These are phyloP conservation scores for Orbilia oligospora DNA, from an alignment of 2,329 filamentous ascomycete genomes.

Conservation along the genomic window DNA sequence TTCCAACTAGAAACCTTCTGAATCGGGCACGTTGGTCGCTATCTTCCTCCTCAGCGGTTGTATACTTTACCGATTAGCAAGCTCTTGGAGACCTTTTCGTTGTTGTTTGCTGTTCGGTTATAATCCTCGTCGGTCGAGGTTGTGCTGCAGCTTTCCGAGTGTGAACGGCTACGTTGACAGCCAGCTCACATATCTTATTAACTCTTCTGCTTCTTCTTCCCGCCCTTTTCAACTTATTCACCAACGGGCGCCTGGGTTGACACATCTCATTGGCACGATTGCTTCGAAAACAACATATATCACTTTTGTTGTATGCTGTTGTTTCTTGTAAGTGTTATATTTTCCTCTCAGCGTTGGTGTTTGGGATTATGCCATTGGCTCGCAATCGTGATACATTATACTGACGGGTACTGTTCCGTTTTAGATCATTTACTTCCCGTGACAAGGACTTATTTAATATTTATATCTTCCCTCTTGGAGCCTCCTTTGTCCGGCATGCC, in stretches of 20 bases:
- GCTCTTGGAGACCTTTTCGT: neutral
- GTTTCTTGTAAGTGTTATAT: conserved; percentile 10
- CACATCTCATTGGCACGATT: conserved; percentile 6
- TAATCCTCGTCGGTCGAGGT: conserved; percentile 19
- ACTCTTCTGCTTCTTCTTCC: conserved; percentile 20
- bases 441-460: conserved; percentile 4
- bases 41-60: neutral
- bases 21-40: neutral
- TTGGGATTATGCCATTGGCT: conserved; percentile 6
- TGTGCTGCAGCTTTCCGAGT: conserved; percentile 50
- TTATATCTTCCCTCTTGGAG: conserved; percentile 21
- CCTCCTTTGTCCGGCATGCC: conserved; percentile 24
- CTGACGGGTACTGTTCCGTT: conserved; percentile 37
- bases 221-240: conserved; percentile 12
- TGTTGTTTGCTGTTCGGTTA: conserved; percentile 41
- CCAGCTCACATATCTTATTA: conserved; percentile 39
- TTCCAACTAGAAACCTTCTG: conserved; percentile 28
- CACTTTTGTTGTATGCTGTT: conserved; percentile 31
- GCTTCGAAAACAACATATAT: conserved; percentile 20
- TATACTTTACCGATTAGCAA: conserved; percentile 8
- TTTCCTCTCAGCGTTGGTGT: conserved; percentile 11
- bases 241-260: conserved; percentile 17
- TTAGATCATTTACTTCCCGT: conserved; percentile 22
- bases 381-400: conserved; percentile 24
- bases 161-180: conserved; percentile 47